A percentile compares a stretch with the other conserved stretches of the same genome.
Evolutionary conservation across 768 basidiomycete species (phyloP).

Genomic region (Pholiota conissans): DNA sequence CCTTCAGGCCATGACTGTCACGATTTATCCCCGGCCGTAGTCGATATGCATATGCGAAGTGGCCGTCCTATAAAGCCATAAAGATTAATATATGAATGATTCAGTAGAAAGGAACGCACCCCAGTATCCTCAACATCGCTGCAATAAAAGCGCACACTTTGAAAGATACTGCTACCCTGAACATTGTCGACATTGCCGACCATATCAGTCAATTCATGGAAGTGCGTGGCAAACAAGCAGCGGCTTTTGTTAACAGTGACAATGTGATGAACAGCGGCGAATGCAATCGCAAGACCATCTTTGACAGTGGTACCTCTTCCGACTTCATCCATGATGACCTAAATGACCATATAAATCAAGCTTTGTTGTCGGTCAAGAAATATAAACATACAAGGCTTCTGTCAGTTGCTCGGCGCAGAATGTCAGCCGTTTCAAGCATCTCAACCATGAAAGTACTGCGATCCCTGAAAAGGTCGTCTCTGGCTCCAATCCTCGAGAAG

Average conservation of each 20-base stretch:
- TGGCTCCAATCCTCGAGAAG: slow-evolving; percentile 93
- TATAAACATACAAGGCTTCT: slow-evolving; percentile 68
- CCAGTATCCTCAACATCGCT: slow-evolving; percentile 81
- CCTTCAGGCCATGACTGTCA: slow-evolving; percentile 89
- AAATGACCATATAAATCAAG: not conserved
- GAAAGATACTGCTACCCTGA: slow-evolving; percentile 47
- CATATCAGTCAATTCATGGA: slow-evolving; percentile 90
- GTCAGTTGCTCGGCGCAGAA: slow-evolving; percentile 79
- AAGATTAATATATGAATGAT: not conserved
- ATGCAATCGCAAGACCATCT: slow-evolving; percentile 93
- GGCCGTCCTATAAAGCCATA: slow-evolving; percentile 52
- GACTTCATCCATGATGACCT: slow-evolving; percentile 99
- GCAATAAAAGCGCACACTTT: slow-evolving; percentile 80
- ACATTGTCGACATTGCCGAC: slow-evolving; percentile 57
- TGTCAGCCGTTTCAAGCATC: slow-evolving; percentile 93
- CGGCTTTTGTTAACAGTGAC: slow-evolving; percentile 70
- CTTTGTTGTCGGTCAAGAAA: not conserved
- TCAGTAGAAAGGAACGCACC: slow-evolving; percentile 40
- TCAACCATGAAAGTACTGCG: slow-evolving; percentile 99
- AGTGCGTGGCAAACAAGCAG: slow-evolving; percentile 97
- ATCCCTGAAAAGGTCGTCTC: slow-evolving; percentile 92
- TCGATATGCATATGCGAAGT: slow-evolving; percentile 83
- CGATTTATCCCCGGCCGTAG: slow-evolving; percentile 83
- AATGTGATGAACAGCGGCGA: slow-evolving; percentile 85
- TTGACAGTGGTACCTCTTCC: slow-evolving; percentile 91